These are phyloP conservation scores for Anaeromyces robustus DNA, from an alignment of 192 early-diverging fungal species.

Conservation along the genomic window DNA sequence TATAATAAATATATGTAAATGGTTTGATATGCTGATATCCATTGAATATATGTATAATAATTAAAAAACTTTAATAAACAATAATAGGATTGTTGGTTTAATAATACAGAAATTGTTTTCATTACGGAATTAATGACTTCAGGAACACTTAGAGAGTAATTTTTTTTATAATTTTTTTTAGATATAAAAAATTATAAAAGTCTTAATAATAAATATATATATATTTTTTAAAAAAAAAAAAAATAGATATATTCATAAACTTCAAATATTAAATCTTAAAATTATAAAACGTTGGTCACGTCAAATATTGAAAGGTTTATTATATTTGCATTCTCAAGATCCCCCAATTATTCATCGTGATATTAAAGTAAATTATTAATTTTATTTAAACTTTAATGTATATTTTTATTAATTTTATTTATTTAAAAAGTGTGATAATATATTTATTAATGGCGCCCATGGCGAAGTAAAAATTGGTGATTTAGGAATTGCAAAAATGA, in stretches of 20 bases:
- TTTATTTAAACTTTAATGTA: constrained; percentile 26
- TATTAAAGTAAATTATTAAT: neutral
- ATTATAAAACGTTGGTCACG: constrained; percentile 68
- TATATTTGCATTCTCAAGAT: constrained; percentile 57
- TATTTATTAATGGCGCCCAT: constrained; percentile 79
- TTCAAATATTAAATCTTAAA: constrained; percentile 53
- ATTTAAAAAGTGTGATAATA: constrained; percentile 38
- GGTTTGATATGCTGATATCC: too few relatives aligned
- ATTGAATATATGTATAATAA: too few relatives aligned
- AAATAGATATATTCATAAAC: constrained; percentile 46
- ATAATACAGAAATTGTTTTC: constrained; percentile 19
- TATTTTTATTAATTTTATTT: neutral
- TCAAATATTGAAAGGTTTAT: constrained; percentile 63
- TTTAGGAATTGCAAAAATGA: constrained; percentile 58
- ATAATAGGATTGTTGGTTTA: neutral
- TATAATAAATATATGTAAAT: too few relatives aligned
- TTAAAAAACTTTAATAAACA: too few relatives aligned
- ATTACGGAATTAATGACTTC: constrained; percentile 82
- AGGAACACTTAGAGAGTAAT: constrained; percentile 60
- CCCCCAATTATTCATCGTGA: constrained; percentile 73
- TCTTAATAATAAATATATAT: too few relatives aligned
- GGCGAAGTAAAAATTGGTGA: constrained; percentile 81
- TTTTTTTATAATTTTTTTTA: too few relatives aligned
- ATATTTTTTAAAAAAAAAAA: too few relatives aligned
- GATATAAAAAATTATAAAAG: too few relatives aligned